These are phyloP conservation scores for Chaetomium tenue DNA, from an alignment of 495 filamentous ascomycete species.

Conservation along the genomic window DNA sequence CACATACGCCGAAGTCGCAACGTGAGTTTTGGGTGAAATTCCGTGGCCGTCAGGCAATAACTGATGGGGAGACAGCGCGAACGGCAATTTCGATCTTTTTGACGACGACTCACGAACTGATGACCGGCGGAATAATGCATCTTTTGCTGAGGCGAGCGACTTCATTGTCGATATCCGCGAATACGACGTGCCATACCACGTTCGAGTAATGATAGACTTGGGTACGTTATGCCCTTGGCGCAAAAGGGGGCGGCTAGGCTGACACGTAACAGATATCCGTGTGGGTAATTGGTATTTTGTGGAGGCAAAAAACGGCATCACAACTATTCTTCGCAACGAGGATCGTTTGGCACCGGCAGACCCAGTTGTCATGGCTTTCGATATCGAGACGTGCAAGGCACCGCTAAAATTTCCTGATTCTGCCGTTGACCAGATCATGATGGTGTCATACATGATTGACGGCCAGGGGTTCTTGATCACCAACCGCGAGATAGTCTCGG, in stretches of 20 bases:
- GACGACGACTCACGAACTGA: slow-evolving; percentile 86
- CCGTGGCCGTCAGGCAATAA: not conserved
- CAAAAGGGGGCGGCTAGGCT: slow-evolving; percentile 16
- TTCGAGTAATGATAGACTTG: slow-evolving; percentile 95
- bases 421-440: slow-evolving; percentile 96
- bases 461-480: slow-evolving; percentile 98
- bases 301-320: slow-evolving; percentile 86
- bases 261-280: slow-evolving; percentile 68
- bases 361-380: slow-evolving; percentile 92
- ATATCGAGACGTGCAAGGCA: slow-evolving; percentile 97
- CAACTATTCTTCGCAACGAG: slow-evolving; percentile 77
- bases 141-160: slow-evolving; percentile 86
- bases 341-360: slow-evolving; percentile 87
- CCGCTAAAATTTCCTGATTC: slow-evolving; percentile 98
- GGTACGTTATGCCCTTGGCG: slow-evolving; percentile 48
- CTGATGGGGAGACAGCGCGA: slow-evolving; percentile 57
- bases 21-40: slow-evolving; percentile 51
- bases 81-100: slow-evolving; percentile 91
- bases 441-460: slow-evolving; percentile 99
- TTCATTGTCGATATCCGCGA: slow-evolving; percentile 98
- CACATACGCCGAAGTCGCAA: slow-evolving; percentile 93
- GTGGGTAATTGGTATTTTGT: slow-evolving; percentile 97
- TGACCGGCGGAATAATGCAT: slow-evolving; percentile 76
- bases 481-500: slow-evolving; percentile 95
- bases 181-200: slow-evolving; percentile 99